Evolutionary conservation across 148 eudicot genomes (phyloP).

Genomic region (Rhododendron ferrugineum): DNA sequence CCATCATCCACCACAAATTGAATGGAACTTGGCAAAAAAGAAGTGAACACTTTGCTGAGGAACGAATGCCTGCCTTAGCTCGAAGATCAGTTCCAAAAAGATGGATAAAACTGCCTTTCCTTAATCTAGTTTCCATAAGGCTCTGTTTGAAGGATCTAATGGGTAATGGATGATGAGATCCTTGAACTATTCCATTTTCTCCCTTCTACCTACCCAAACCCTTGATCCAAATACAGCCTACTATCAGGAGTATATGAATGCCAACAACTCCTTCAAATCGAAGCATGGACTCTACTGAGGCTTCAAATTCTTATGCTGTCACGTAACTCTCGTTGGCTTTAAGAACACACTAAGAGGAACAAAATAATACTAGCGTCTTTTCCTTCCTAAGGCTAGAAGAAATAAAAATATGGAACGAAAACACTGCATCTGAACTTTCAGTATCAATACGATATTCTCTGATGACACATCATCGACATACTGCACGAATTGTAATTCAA

Average conservation of each 20-base stretch:
- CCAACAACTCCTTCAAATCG: neutral
- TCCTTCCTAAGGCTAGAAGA: neutral
- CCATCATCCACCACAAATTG: no score
- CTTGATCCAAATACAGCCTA: neutral
- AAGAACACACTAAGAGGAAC: neutral
- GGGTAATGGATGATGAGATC: neutral
- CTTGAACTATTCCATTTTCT: neutral
- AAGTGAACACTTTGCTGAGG: no score
- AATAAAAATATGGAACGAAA: neutral
- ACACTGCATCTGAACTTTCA: neutral
- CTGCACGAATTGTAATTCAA: neutral
- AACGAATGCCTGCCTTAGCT: neutral
- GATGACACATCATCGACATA: neutral
- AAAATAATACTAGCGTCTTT: neutral
- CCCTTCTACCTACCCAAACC: neutral
- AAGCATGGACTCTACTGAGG: neutral
- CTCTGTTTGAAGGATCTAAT: neutral
- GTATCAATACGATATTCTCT: neutral
- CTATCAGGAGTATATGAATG: neutral
- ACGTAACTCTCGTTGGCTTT: neutral
- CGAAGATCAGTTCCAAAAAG: neutral
- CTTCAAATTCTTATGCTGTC: neutral
- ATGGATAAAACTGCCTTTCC: neutral
- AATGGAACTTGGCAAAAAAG: no score
- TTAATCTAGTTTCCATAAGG: neutral